Evolutionary conservation across 192 early-diverging fungal genomes (phyloP).

Genomic region (Rhizophagus prolifer): DNA sequence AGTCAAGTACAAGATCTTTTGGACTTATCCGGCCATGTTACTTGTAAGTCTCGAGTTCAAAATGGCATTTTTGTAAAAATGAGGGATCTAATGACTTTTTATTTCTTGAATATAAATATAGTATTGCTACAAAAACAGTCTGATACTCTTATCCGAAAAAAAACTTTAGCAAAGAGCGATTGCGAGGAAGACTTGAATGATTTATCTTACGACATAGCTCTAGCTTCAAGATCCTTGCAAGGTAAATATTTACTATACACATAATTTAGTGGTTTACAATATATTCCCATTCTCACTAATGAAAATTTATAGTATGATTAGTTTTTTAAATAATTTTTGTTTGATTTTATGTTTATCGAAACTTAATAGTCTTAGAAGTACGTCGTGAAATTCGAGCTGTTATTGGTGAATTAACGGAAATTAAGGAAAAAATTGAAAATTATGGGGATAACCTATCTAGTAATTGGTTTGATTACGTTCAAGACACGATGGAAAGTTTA

Average conservation of each 20-base stretch:
- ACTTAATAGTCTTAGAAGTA: conserved; percentile 15
- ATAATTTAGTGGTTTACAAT: not conserved
- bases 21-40: conserved; percentile 21
- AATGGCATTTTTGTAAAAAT: not conserved
- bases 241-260: conserved; percentile 1
- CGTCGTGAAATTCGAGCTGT: conserved; percentile 25
- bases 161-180: not conserved
- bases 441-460: not conserved
- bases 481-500: conserved; percentile 26
- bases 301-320: not conserved
- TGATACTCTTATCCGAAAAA: conserved; percentile 21
- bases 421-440: conserved; percentile 22
- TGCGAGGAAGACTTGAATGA: conserved; percentile 1
- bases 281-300: not conserved
- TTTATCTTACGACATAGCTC: conserved; percentile 9
- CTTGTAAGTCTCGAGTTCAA: conserved; percentile 11
- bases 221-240: conserved; percentile 22
- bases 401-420: conserved; percentile 3
- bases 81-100: not conserved
- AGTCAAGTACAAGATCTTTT: conserved; percentile 30
- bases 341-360: not conserved
- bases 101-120: not conserved
- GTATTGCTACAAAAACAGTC: conserved; percentile 26
- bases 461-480: conserved; percentile 25
- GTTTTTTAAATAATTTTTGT: not conserved